These are phyloP conservation scores for Paspalum vaginatum DNA, from an alignment of 176 grass and related monocot genomes.

Conservation along the genomic window DNA sequence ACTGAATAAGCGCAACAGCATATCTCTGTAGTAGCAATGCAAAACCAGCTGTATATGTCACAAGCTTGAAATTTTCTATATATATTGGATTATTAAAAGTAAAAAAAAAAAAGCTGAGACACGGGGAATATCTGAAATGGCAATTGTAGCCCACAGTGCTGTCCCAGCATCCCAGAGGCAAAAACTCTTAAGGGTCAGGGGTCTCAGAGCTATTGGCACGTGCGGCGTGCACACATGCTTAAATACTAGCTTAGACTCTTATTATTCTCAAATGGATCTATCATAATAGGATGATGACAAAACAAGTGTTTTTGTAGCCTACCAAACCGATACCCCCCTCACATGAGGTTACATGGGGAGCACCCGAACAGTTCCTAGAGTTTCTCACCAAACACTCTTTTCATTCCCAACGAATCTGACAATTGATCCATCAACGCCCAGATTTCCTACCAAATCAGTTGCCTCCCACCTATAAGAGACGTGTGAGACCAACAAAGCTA, in stretches of 20 bases:
- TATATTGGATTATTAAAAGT: not conserved
- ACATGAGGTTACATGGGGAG: conserved; percentile 43
- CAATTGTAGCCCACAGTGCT: conserved; percentile 40
- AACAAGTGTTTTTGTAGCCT: conserved; percentile 26
- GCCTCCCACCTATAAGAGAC: conserved; percentile 12
- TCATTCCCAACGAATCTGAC: conserved; percentile 19
- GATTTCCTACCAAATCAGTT: conserved; percentile 49
- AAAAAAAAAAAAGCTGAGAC: not conserved
- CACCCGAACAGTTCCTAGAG: not conserved
- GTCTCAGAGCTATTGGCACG: not conserved
- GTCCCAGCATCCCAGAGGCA: conserved; percentile 36
- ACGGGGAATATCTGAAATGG: conserved; percentile 34
- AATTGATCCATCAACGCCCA: conserved; percentile 14
- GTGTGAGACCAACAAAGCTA: conserved; percentile 27
- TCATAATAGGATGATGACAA: conserved; percentile 36
- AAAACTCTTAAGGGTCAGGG: not conserved
- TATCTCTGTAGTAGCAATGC: not conserved
- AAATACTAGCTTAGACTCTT: conserved; percentile 29
- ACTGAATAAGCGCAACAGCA: not conserved
- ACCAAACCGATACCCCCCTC: conserved; percentile 41
- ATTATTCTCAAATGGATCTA: conserved; percentile 39
- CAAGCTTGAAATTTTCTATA: not conserved
- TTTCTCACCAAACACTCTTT: conserved; percentile 42
- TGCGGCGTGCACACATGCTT: too few relatives aligned
- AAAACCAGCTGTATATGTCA: not conserved